phyloP scores from a whole-genome alignment of 495 filamentous ascomycete species.

The Podospora fimiseda region DNA sequence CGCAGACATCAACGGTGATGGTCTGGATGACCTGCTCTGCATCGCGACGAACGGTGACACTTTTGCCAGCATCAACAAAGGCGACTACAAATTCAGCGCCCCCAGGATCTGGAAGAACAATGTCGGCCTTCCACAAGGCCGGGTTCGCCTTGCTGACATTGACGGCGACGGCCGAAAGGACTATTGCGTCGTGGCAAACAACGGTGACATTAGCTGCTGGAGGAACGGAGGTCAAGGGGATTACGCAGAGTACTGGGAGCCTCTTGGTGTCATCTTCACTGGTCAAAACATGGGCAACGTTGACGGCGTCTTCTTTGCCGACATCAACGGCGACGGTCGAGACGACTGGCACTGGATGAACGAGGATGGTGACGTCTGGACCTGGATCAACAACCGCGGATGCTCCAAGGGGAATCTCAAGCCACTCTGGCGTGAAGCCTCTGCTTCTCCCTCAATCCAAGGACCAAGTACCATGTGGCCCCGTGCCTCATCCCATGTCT shows the following conservation, averaged over 20 bases:
- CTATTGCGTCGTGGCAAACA: constrained; percentile 16
- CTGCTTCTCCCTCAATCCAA: too few species aligned
- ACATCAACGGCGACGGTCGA: constrained; percentile 31
- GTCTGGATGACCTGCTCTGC: constrained; percentile 37
- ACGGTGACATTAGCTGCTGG: constrained; percentile 18
- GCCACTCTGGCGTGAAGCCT: too few species aligned
- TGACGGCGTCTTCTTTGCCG: constrained; percentile 20
- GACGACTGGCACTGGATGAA: constrained; percentile 29
- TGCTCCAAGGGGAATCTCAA: constrained; percentile 9
- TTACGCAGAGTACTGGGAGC: constrained; percentile 24
- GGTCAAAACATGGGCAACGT: constrained; percentile 14
- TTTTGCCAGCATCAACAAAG: constrained; percentile 19
- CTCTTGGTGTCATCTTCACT: constrained; percentile 14
- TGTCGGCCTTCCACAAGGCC: constrained; percentile 6
- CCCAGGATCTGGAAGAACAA: not conserved
- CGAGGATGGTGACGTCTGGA: constrained; percentile 15
- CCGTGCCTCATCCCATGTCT: not conserved
- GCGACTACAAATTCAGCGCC: constrained; percentile 1
- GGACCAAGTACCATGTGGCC: not conserved
- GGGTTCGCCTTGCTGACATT: constrained; percentile 21
- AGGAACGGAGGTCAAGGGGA: constrained; percentile 25
- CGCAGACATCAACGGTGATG: constrained; percentile 15
- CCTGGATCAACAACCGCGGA: constrained; percentile 25
- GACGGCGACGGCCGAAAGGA: constrained; percentile 27
- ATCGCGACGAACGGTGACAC: constrained; percentile 15